phyloP scores from a whole-genome alignment of 352 stramenopile genomes.

The Globisporangium irregulare region DNA sequence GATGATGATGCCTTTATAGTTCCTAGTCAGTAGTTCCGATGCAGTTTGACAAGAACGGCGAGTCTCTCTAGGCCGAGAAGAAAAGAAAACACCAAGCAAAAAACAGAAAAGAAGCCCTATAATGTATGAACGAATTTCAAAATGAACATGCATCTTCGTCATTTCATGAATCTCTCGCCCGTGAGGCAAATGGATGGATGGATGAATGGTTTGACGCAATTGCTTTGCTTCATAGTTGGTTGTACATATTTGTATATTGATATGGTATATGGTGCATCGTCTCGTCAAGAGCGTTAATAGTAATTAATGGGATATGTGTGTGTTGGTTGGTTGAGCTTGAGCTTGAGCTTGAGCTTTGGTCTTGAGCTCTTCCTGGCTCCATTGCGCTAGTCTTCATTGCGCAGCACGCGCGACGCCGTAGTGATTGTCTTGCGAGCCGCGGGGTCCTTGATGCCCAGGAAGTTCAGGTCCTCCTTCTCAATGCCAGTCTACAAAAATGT shows the following conservation, averaged over 20 bases:
- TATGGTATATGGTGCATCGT: constrained; percentile 2
- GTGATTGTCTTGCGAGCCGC: constrained; percentile 58
- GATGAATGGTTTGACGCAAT: neutral
- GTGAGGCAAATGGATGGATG: neutral
- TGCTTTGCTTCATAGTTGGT: neutral
- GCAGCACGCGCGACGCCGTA: constrained; percentile 49
- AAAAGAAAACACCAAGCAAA: neutral
- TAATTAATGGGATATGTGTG: neutral
- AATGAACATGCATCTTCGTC: neutral
- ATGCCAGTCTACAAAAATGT: constrained; percentile 62
- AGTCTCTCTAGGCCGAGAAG: neutral
- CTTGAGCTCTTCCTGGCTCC: neutral
- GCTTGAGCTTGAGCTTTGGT: too few species aligned
- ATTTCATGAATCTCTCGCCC: neutral
- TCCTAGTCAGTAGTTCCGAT: constrained; percentile 3
- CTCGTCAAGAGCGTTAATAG: constrained; percentile 8
- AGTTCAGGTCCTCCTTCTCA: constrained; percentile 84
- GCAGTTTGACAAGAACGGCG: neutral
- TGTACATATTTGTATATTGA: constrained; percentile 10
- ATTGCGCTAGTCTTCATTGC: constrained; percentile 35
- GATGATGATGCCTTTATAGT: constrained; percentile 6
- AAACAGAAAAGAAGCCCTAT: constrained; percentile 2
- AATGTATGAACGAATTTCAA: constrained; percentile 17
- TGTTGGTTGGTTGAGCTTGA: too few species aligned
- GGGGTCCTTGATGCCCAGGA: constrained; percentile 75